Percentiles rank a stretch among this genome's conserved stretches.
Evolutionary conservation across 2,329 filamentous ascomycete species (phyloP).

Genomic region (Alternaria metachromatica): DNA sequence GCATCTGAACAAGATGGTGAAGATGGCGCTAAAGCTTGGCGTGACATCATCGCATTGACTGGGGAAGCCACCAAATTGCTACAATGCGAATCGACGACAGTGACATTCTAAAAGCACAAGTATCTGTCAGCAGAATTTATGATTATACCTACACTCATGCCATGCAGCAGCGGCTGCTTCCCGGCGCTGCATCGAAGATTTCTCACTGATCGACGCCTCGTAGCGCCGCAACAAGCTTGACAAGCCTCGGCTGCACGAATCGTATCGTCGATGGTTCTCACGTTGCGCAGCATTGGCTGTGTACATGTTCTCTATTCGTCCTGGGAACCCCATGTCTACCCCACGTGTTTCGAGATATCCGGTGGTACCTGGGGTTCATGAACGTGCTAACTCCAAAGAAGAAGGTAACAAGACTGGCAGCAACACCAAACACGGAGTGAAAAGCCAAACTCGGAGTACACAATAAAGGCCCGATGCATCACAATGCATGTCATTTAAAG

Average conservation of each 20-base stretch:
- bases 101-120: neutral
- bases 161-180: neutral
- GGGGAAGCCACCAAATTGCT: neutral
- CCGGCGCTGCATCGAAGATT: neutral
- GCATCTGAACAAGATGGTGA: neutral
- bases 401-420: constrained; percentile 26
- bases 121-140: neutral
- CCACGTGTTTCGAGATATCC: constrained; percentile 8
- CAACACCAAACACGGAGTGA: constrained; percentile 13
- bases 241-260: constrained; percentile 4
- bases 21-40: neutral
- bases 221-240: constrained; percentile 1
- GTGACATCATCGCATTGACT: neutral
- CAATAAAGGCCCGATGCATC: constrained; percentile 19
- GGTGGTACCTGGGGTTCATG: constrained; percentile 2
- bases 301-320: neutral
- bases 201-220: neutral
- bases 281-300: neutral
- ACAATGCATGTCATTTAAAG: constrained; percentile 15
- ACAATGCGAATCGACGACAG: neutral
- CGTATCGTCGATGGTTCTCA: neutral
- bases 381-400: constrained; percentile 25
- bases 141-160: neutral
- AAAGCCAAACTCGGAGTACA: constrained; percentile 12
- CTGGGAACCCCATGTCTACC: neutral